These are phyloP conservation scores for Phlyctochytrium bullatum DNA, from an alignment of 192 early-diverging fungal genomes.

Conservation along the genomic window DNA sequence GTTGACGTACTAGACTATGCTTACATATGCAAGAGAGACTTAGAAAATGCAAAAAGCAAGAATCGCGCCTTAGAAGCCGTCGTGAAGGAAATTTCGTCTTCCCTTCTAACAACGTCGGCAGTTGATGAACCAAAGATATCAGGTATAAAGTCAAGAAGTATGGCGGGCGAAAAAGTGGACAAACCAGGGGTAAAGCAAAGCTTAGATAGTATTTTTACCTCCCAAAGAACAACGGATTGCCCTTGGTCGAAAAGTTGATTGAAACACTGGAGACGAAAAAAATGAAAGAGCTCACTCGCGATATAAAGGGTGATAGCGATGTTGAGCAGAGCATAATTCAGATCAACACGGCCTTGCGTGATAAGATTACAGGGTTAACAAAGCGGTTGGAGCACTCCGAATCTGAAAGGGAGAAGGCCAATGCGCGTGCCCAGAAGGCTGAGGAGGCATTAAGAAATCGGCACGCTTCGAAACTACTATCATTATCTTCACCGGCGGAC, in stretches of 20 bases:
- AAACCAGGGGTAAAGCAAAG: too few relatives aligned
- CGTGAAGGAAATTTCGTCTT: constrained; percentile 42
- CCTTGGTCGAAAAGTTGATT: constrained; percentile 36
- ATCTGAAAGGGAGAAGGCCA: constrained; percentile 7
- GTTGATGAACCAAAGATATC: too few relatives aligned
- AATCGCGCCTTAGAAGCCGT: constrained; percentile 36
- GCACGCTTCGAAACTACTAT: too few relatives aligned
- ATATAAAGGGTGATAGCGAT: constrained; percentile 10
- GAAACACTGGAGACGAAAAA: constrained; percentile 27
- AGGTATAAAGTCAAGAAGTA: too few relatives aligned
- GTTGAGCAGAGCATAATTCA: constrained; percentile 17
- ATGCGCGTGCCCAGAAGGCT: constrained; percentile 7
- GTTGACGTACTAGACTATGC: too few relatives aligned
- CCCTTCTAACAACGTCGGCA: constrained; percentile 22
- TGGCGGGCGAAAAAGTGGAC: too few relatives aligned
- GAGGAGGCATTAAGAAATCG: constrained; percentile 20
- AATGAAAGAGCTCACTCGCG: constrained; percentile 10
- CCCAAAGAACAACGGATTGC: constrained; percentile 14
- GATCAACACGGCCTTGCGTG: constrained; percentile 22
- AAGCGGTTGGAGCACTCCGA: constrained; percentile 10
- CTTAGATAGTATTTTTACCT: too few relatives aligned
- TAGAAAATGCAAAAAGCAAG: constrained; percentile 25
- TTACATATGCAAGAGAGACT: too few relatives aligned
- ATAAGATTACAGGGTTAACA: constrained; percentile 13
- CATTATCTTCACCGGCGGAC: constrained; percentile 31